Evolutionary conservation across 441 rosid genomes (phyloP).

Genomic region (Euphorbia schlechtendalii): DNA sequence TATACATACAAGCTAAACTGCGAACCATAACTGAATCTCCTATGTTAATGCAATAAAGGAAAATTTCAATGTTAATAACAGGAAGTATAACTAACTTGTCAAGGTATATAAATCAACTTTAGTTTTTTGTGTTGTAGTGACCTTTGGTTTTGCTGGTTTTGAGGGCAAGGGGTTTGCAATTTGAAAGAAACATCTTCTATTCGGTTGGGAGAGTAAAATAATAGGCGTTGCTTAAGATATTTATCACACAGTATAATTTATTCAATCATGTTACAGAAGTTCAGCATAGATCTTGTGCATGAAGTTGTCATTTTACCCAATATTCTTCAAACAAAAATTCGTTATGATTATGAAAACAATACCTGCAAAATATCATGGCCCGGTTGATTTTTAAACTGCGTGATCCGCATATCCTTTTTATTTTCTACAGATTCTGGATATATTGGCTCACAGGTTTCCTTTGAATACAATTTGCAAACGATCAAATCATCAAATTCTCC

Average conservation of each 20-base stretch:
- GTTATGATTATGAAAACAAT: conserved; percentile 9
- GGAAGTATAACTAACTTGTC: neutral
- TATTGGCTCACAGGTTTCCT: conserved; percentile 37
- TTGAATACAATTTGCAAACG: conserved; percentile 40
- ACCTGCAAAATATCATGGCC: conserved; percentile 61
- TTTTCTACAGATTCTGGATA: conserved; percentile 39
- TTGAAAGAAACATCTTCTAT: neutral
- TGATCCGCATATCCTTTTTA: conserved; percentile 23
- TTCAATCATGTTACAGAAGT: neutral
- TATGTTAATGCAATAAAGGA: neutral
- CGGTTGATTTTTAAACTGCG: conserved; percentile 32
- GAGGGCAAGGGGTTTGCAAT: neutral
- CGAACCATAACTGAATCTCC: neutral
- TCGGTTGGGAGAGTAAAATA: neutral
- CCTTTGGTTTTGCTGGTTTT: no score
- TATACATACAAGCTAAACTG: neutral
- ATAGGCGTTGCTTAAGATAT: neutral
- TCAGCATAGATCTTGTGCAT: neutral
- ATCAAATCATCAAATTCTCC: conserved; percentile 64
- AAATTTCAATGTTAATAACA: neutral
- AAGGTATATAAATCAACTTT: neutral
- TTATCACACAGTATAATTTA: neutral
- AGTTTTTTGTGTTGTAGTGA: neutral
- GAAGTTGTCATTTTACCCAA: neutral
- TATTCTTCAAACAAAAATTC: neutral